Evolutionary conservation across 257 asterid genomes (phyloP).

Genomic region (Solanum neorickii): DNA sequence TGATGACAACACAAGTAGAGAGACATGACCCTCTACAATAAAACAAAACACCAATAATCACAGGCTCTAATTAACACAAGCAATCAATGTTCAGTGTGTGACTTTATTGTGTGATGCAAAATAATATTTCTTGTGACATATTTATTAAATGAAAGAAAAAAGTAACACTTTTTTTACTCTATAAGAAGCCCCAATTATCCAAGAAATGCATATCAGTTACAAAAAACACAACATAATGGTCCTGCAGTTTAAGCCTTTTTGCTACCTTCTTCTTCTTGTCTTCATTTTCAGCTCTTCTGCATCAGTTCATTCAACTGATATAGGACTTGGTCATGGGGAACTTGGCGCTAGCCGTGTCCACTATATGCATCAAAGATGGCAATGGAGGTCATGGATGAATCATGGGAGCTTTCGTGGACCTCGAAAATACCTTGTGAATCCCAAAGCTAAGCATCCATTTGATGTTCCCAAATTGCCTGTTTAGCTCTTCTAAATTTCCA

Average conservation of each 20-base stretch:
- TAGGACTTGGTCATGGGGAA: background rate
- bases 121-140: slow-evolving; percentile 9
- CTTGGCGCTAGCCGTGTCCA: background rate
- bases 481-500: slow-evolving; percentile 8
- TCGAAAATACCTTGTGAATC: slow-evolving; percentile 27
- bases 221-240: slow-evolving; percentile 16
- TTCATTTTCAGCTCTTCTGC: slow-evolving; percentile 12
- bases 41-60: background rate
- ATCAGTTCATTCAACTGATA: slow-evolving; percentile 2
- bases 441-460: slow-evolving; percentile 18
- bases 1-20: background rate
- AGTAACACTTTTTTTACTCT: no score
- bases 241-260: slow-evolving; percentile 4
- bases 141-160: background rate
- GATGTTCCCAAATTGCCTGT: slow-evolving; percentile 23
- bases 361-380: slow-evolving; percentile 16
- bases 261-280: slow-evolving; percentile 23
- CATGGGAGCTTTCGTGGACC: slow-evolving; percentile 60
- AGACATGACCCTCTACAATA: background rate
- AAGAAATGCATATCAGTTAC: background rate
- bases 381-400: slow-evolving; percentile 33
- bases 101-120: background rate
- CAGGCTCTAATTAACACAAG: background rate
- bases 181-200: slow-evolving; percentile 1
- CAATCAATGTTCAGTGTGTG: slow-evolving; percentile 5